Evolutionary conservation across 352 stramenopile species (phyloP), one percentile per base, ranked within the genome.

Genomic region (Vaucheria bursata): DNA sequence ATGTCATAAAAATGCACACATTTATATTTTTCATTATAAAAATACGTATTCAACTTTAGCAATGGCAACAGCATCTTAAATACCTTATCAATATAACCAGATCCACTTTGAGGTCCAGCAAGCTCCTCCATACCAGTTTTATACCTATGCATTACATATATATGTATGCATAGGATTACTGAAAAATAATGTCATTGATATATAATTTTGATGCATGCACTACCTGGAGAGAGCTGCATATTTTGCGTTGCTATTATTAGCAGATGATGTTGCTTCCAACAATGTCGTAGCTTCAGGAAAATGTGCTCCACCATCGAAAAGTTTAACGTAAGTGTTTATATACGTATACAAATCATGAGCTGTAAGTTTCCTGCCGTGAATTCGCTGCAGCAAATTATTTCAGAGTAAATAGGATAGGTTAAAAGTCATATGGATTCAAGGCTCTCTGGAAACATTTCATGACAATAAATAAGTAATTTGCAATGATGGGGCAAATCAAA

Each of bases 211-310:
- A 12, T 12, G 39, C 39, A 12, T 12, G 5, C 4, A 29, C 2
- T 35, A 72, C 65, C 6, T 82, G 18, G 45, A 33, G 0, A 82
- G 34, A 40, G 71, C 77, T 40, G 76, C 77, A 32, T 74, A 76
- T 53, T 79, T 82, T 7, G 90, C 90, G 87, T 98, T 98, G 39
- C 92, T 87, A 82, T 98, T 99, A 88, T 98, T 98, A 32, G 94
- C 94, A 77, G 95, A 89, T 0, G 95, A 93, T 2, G 95, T 99
- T 1, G 96, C 95, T 77, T 97, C 93, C 25, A 99, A 84, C 82
- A 99, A 87, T 36, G 95, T 98, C 87, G 96, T 95, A 1, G 95
- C 94, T 82, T 98, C 92, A 0, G 95, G 95, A 84, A 99, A 98
- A 70, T 95, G 92, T 5, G 91, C 93, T 29, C 92, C 94, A 69